A percentile compares a stretch with the other conserved stretches of the same genome.
These are phyloP conservation scores for Paramecium octaurelia DNA, from an alignment of 73 alveolate genomes.

Conservation along the genomic window DNA sequence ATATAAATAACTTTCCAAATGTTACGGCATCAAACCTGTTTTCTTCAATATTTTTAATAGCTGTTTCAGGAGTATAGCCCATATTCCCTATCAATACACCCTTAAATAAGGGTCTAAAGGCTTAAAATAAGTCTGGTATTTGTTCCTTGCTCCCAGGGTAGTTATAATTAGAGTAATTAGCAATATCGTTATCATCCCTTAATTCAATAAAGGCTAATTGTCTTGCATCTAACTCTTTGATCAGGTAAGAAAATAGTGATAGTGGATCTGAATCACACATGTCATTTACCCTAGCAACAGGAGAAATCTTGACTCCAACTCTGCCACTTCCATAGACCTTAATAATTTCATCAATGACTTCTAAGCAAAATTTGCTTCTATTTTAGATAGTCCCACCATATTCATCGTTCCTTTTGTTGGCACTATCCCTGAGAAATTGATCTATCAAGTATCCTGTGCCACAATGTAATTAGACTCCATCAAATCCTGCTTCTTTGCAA, in stretches of 20 bases:
- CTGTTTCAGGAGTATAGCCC: conserved; percentile 24
- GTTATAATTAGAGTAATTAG: neutral
- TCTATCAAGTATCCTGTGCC: conserved; percentile 76
- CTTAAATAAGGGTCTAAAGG: conserved; percentile 24
- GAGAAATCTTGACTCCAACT: conserved; percentile 70
- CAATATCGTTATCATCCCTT: conserved; percentile 40
- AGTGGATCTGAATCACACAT: conserved; percentile 66
- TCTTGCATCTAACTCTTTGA: neutral
- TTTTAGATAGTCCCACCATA: conserved; percentile 89
- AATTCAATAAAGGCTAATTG: conserved; percentile 52
- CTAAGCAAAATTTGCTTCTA: conserved; percentile 75
- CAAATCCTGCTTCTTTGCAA: conserved; percentile 88
- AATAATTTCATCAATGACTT: conserved; percentile 68
- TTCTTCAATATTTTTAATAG: neutral
- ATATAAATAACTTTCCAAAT: conserved; percentile 53
- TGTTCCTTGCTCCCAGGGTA: neutral
- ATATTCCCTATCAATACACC: conserved; percentile 43
- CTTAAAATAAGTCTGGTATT: conserved; percentile 44
- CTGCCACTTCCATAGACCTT: conserved; percentile 57
- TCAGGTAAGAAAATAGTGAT: conserved; percentile 21
- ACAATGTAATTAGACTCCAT: conserved; percentile 88
- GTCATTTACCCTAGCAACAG: conserved; percentile 55
- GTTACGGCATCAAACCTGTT: conserved; percentile 4
- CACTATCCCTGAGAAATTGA: conserved; percentile 71
- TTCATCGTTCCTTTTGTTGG: conserved; percentile 81